Conservation (phyloP, 306 rosid genomes). For the Prunus campanulata region DNA sequence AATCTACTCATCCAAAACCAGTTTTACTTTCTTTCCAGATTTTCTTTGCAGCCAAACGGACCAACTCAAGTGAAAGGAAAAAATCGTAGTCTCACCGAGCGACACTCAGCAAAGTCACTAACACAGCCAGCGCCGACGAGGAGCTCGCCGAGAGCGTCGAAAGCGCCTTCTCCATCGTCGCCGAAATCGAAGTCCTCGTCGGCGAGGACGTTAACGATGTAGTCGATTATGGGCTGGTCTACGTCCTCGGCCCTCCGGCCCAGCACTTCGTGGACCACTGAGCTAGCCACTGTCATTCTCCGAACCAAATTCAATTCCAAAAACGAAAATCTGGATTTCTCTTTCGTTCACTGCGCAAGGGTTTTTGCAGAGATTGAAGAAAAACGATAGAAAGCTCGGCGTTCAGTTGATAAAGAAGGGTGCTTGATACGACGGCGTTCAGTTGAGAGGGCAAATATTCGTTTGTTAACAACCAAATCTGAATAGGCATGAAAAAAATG, state of each 20-base stretch:
- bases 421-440: not conserved
- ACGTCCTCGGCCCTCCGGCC: slow-evolving; percentile 69
- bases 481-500: not conserved
- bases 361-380: not conserved
- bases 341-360: not conserved
- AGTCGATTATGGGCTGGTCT: slow-evolving; percentile 83
- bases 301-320: slow-evolving; percentile 3
- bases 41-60: slow-evolving; percentile 11
- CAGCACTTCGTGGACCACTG: slow-evolving; percentile 83
- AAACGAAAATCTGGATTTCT: not conserved
- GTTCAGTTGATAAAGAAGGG: not conserved
- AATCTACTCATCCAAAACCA: not conserved
- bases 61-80: not conserved
- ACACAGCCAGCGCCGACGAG: slow-evolving; percentile 90
- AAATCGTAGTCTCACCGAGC: slow-evolving; percentile 52
- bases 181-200: slow-evolving; percentile 98
- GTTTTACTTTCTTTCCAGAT: not conserved
- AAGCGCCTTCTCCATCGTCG: slow-evolving; percentile 80
- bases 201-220: slow-evolving; percentile 91
- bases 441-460: not conserved
- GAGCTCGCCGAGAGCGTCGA: slow-evolving; percentile 84
- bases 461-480: too few relatives aligned
- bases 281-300: slow-evolving; percentile 82
- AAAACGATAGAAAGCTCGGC: not conserved
- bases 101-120: slow-evolving; percentile 68